phyloP scores from a whole-genome alignment of 257 asterid genomes.

The Gynochthodes officinalis region DNA sequence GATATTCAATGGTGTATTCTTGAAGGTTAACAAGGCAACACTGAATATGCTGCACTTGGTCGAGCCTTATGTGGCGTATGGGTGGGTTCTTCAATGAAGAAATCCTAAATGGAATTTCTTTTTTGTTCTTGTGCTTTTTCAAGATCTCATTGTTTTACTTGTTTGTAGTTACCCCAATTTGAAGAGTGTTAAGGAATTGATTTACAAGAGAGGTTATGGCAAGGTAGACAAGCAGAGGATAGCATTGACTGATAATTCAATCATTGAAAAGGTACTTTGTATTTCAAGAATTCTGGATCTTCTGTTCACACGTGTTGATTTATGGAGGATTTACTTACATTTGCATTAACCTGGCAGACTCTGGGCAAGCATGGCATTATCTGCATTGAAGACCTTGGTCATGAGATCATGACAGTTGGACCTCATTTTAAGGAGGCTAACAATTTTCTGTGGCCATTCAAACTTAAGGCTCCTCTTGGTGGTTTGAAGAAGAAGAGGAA shows the following conservation, averaged over 20 bases:
- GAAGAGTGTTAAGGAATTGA: conserved; percentile 60
- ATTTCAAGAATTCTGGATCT: not conserved
- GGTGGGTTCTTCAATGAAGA: conserved; percentile 28
- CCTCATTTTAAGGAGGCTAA: conserved; percentile 64
- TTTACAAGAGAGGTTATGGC: conserved; percentile 73
- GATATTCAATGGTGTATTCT: conserved; percentile 72
- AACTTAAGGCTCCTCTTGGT: conserved; percentile 65
- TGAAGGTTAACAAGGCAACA: conserved; percentile 76
- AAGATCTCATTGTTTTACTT: not conserved
- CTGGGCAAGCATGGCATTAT: conserved; percentile 52
- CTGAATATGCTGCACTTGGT: conserved; percentile 70
- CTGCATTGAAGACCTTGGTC: conserved; percentile 53
- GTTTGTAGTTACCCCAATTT: conserved; percentile 57
- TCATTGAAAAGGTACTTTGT: conserved; percentile 47
- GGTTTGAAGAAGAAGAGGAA: conserved; percentile 63
- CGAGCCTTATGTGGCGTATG: conserved; percentile 73
- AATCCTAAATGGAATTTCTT: not conserved
- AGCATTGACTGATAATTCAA: conserved; percentile 62
- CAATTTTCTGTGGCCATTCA: conserved; percentile 66
- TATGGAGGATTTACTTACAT: not conserved
- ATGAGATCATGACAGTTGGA: conserved; percentile 61
- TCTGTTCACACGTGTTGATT: not conserved
- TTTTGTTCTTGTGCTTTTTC: not conserved
- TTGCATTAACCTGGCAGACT: conserved; percentile 19
- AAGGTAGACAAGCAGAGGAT: conserved; percentile 69